phyloP scores from a whole-genome alignment of 1,284 basidiomycete species.

The Boletus subluridellus region DNA sequence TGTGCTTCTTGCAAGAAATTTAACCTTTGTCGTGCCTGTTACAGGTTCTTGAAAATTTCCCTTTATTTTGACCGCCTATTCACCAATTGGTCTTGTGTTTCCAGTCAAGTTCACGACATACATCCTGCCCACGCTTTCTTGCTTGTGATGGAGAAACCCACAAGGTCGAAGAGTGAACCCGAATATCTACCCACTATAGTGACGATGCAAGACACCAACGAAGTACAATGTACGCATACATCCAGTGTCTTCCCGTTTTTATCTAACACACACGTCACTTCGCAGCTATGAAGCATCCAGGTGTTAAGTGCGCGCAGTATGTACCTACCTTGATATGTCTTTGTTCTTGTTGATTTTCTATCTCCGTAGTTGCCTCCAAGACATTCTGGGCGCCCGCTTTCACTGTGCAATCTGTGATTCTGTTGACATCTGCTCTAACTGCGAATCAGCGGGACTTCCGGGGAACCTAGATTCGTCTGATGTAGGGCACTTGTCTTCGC shows the following conservation, averaged over 20 bases:
- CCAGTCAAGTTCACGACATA: constrained; percentile 79
- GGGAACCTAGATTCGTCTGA: constrained; percentile 74
- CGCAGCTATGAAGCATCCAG: constrained; percentile 68
- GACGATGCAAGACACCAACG: constrained; percentile 40
- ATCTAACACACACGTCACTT: constrained; percentile 11
- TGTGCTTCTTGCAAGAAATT: constrained; percentile 79
- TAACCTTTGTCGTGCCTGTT: constrained; percentile 78
- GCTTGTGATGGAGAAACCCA: constrained; percentile 62
- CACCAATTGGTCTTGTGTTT: neutral
- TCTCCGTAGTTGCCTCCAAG: constrained; percentile 70
- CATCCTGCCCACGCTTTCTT: constrained; percentile 87
- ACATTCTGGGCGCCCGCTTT: constrained; percentile 86
- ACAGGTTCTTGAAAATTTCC: constrained; percentile 48
- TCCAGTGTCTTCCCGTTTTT: neutral
- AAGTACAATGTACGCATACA: constrained; percentile 58
- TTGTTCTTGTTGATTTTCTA: neutral
- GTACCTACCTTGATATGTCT: constrained; percentile 31
- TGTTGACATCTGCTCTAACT: constrained; percentile 84
- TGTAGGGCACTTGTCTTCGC: constrained; percentile 73
- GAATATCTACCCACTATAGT: constrained; percentile 32
- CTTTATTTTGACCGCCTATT: constrained; percentile 1
- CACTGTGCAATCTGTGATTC: constrained; percentile 85
- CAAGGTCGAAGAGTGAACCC: constrained; percentile 41
- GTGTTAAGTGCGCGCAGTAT: constrained; percentile 75
- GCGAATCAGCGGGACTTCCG: constrained; percentile 79